Evolutionary conservation across 208 protist species (phyloP), one percentile per base, ranked within the genome.

Genomic region (Naegleria gruberi): DNA sequence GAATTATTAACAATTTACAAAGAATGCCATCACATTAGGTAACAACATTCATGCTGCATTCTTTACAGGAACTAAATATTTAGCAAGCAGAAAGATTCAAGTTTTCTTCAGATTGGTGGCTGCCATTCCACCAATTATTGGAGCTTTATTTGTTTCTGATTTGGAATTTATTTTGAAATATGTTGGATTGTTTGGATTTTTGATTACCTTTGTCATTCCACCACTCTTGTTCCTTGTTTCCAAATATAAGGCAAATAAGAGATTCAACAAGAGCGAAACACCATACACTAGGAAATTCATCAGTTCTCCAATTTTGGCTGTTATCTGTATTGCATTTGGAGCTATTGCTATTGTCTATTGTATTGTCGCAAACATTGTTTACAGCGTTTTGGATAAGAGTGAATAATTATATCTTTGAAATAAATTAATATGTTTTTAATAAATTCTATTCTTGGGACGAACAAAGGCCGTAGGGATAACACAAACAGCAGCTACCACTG

Each of bases 91-190:
- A 55, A 55, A 55, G n/a, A 55, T 87, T n/a, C 41, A 87, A 87
- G 44, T 87, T 51, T 4, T 55, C 7, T 87, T 87, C 83, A 8
- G 83, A 23, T 26, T 87, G 43, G 0, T 46, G 6, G 83, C 83
- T 37, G 41, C 83, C 55, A 26, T 87, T n/a, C 83, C 83, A 42
- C 83, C 83, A 87, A 37, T 87, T 30, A 87, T 87, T 87, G 83
- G 83, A 42, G 83, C 43, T 19, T 55, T 19, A 12, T 55, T 87
- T 55, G 83, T 87, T 15, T 44, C 8, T 2, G 30, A 87, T 55
- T 87, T 87, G 15, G 41, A 45, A n/a, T 42, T 23, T 8, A 87
- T 87, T 87, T 87, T 87, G 34, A 37, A 45, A 45, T 87, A 87
- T 55, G 83, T 87, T n/a, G 83, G 83, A 44, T 23, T 87, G 6